Base-by-base conservation (phyloP, 768 basidiomycete species). In the Termitomyces sp. region DNA sequence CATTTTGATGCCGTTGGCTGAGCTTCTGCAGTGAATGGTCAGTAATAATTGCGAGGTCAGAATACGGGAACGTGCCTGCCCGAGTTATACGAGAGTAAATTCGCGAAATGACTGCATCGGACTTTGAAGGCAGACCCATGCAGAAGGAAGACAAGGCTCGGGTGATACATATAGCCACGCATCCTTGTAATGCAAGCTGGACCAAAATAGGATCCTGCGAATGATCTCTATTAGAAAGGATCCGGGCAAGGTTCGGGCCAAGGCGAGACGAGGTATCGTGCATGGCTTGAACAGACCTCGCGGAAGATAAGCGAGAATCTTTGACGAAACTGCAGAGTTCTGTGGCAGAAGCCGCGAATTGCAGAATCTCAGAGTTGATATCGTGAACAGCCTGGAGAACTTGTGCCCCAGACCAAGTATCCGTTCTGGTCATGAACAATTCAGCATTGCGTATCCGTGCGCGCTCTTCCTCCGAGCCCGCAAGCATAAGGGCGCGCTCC, bases 1-100 rank as follows among this genome's bases (percentile, higher is more conserved):
- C 89, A 92, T 64, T 86, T 83, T 0, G 87, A 84, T 2, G 88
- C 87, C 0, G 84, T 87, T 4, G 89, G 87, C 67, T 92, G 89
- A 27, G 87, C 85, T 67, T 90, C 89, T 83, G 63, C 57, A 41
- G 53, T 61, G 55, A 16, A 54, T 60, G 14, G 58, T 59, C 38
- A 55, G 46, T 37, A 56, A 40, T 35, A 56, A 42, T 16, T 35
- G 25, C 25, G 47, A 37, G 25, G 45, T 25, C 34, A 53, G 8
- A 34, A 27, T 43, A 41, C 25, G 21, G 19, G 34, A 23, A 72
- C 77, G 53, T 60, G 84, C 85, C 84, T 52, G 73, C 71, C 19
- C 76, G 65, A 53, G 75, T 75, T 79, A 89, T 86, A 59, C 77
- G 82, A 41, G 73, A 74, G 62, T 86, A 84, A 16, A 89, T 77